Evolutionary conservation across 305 asterid genomes (phyloP).

Genomic region (Petunia hybrid): DNA sequence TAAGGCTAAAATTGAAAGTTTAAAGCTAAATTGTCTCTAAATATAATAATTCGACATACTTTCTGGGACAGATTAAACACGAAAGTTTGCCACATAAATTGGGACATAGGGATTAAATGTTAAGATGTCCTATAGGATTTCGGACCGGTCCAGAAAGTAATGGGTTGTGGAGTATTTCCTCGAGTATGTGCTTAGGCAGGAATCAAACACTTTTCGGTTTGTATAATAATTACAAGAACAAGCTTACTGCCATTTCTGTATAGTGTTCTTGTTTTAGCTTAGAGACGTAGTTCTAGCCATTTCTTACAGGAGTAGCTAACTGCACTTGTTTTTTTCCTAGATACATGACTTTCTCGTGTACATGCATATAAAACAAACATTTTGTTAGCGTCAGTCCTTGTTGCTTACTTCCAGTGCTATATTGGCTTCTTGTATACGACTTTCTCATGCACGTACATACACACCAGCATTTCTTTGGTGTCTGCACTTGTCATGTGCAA

Average conservation of each 20-base stretch:
- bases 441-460: too few relatives aligned
- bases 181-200: not conserved
- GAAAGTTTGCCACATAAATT: too few relatives aligned
- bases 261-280: not conserved
- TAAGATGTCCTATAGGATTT: not conserved
- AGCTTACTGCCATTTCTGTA: not conserved
- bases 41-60: too few relatives aligned
- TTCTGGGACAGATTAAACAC: too few relatives aligned
- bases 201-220: not conserved
- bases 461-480: too few relatives aligned
- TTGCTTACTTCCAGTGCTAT: not conserved
- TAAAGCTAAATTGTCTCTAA: too few relatives aligned
- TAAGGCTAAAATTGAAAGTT: too few relatives aligned
- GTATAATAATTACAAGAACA: not conserved
- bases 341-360: slow-evolving; percentile 1
- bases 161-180: not conserved
- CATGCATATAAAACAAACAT: slow-evolving; percentile 26
- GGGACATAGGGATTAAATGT: too few relatives aligned
- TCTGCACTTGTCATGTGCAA: not conserved
- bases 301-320: slow-evolving; percentile 23
- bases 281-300: not conserved
- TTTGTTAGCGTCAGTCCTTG: not conserved
- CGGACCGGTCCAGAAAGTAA: too few relatives aligned
- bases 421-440: not conserved
- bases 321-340: slow-evolving; percentile 2